Evolutionary conservation across 2,329 filamentous ascomycete species (phyloP), one percentile per base, ranked within the genome.

Genomic region (Colletotrichum godetiae): DNA sequence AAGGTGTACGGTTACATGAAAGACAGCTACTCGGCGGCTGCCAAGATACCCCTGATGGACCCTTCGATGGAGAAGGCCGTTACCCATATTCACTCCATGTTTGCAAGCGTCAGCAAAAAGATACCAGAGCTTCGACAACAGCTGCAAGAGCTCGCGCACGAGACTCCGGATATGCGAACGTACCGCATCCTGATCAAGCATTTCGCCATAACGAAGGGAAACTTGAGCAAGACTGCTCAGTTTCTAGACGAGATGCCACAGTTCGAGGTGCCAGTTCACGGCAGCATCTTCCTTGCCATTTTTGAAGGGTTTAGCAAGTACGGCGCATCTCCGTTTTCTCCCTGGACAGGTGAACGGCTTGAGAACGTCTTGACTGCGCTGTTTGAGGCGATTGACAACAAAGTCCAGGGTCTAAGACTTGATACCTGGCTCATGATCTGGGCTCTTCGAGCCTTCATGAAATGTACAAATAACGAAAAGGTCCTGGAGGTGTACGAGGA

Each of bases 1-100:
- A 88, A 93, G 73, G 90, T 98, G 12, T 98, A 98, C 78, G 86
- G 91, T 70, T 91, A 92, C 73, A 98, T 99, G 95, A 95, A 95
- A 81, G 83, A 83, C 2, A 85, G 90, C 33, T 86, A 91, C 70
- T 80, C 83, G 42, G 78, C 82, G 60, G 77, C 80, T 11, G 78
- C 80, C 56, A 75, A 79, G 72, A 79, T 87, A 78, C 84, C 87
- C 6, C 83, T 83, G 60, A 82, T 83, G 56, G 83, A 87, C 68
- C 88, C 88, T 72, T 82, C 82, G 75, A 83, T 83, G 76, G 83
- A 85, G 64, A 86, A 85, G 69, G 84, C 86, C 68, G 84, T 92
- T 68, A 89, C 87, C 4, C 86, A 86, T 72, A 84, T 88, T 2
- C 81, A 92, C n/a, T 86, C 88, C 81, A 89, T 89, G 85, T 88